These are phyloP conservation scores for Coleophoma eucalyptorum DNA, from an alignment of 2,329 filamentous ascomycete genomes.

Conservation along the genomic window DNA sequence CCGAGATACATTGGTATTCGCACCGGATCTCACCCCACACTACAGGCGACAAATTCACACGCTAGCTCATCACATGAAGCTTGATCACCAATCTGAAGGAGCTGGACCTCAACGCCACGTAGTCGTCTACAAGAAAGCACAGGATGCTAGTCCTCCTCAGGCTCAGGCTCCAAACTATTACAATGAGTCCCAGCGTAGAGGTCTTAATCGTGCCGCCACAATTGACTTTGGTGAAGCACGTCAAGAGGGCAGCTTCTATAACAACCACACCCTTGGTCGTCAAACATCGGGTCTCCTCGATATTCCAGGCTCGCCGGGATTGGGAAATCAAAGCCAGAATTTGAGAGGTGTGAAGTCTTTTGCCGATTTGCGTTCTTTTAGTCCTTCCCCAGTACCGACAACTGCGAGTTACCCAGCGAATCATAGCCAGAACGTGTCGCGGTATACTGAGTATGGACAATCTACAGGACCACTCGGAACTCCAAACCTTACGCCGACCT, in stretches of 20 bases:
- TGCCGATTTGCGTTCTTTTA: constrained; percentile 91
- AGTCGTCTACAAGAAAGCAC: constrained; percentile 72
- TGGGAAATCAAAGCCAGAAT: constrained; percentile 63
- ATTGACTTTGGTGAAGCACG: constrained; percentile 89
- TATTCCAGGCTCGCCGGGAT: constrained; percentile 74
- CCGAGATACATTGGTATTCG: constrained; percentile 81
- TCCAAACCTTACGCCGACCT: constrained; percentile 71
- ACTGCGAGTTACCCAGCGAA: constrained; percentile 80
- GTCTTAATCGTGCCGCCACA: constrained; percentile 89
- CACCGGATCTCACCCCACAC: constrained; percentile 72
- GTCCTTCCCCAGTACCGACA: constrained; percentile 86
- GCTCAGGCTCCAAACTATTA: constrained; percentile 44
- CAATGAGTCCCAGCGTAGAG: constrained; percentile 77
- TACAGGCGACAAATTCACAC: constrained; percentile 91
- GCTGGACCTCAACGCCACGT: constrained; percentile 85
- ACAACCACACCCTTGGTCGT: constrained; percentile 74
- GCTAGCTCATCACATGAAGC: constrained; percentile 88
- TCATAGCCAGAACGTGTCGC: constrained; percentile 57
- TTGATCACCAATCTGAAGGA: constrained; percentile 88
- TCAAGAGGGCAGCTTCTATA: constrained; percentile 59
- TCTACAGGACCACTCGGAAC: constrained; percentile 59
- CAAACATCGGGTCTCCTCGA: constrained; percentile 80
- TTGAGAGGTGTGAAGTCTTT: constrained; percentile 94
- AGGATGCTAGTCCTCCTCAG: constrained; percentile 23
- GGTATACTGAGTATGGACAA: constrained; percentile 50